Conservation (phyloP, 352 stramenopile species). For the Pseudoperonospora humuli region DNA sequence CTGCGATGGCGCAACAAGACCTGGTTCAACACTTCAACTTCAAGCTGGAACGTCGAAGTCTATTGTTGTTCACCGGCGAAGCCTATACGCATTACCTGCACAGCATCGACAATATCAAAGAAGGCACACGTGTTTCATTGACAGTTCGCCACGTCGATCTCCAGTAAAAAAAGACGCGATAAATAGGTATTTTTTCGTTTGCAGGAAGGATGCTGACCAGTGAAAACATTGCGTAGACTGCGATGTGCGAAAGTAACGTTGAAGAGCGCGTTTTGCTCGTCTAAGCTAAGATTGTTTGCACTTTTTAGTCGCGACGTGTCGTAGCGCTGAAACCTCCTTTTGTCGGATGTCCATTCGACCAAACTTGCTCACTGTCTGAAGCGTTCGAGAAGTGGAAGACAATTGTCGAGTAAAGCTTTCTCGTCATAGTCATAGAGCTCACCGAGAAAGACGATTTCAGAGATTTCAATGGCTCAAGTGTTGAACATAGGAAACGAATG, state of each 20-base stretch:
- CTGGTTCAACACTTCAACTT: slow-evolving; percentile 28
- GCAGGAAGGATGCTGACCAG: not conserved
- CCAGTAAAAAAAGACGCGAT: not conserved
- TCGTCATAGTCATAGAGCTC: slow-evolving; percentile 1
- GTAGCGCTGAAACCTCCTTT: slow-evolving; percentile 11
- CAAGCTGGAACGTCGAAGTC: slow-evolving; percentile 37
- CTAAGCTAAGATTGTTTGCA: slow-evolving; percentile 3
- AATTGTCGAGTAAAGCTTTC: slow-evolving; percentile 2
- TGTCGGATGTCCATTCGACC: slow-evolving; percentile 10
- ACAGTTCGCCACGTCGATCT: slow-evolving; percentile 49
- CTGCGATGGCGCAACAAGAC: not conserved
- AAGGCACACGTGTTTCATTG: slow-evolving; percentile 42
- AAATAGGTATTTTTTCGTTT: not conserved
- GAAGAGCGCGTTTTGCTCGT: slow-evolving; percentile 1
- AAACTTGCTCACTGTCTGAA: slow-evolving; percentile 8
- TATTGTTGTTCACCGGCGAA: slow-evolving; percentile 49
- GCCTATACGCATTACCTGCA: slow-evolving; percentile 54
- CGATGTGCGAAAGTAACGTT: slow-evolving; percentile 4
- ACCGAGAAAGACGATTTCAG: slow-evolving; percentile 6
- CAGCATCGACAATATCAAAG: slow-evolving; percentile 48
- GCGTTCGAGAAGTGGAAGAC: not conserved
- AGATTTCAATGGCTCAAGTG: no score
- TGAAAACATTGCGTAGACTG: slow-evolving; percentile 10
- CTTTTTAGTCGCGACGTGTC: slow-evolving; percentile 7
- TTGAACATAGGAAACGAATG: not conserved